These are phyloP conservation scores for Rhododendron molle DNA, from an alignment of 148 eudicot genomes.

Conservation along the genomic window DNA sequence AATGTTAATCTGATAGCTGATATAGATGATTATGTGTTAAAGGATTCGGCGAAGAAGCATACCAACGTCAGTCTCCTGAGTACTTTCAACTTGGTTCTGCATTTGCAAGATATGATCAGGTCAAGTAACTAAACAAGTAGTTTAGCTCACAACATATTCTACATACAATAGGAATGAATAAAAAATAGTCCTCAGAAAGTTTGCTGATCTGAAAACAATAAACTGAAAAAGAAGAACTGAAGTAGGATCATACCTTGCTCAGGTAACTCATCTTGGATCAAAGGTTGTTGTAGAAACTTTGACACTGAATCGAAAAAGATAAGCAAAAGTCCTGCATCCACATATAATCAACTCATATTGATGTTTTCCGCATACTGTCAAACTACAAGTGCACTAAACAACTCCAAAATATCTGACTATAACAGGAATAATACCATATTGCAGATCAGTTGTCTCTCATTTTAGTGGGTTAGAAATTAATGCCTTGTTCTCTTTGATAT, in stretches of 20 bases:
- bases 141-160: background rate
- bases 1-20: background rate
- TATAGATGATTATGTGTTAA: background rate
- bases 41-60: constrained; percentile 2
- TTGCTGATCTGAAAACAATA: background rate
- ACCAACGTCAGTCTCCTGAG: constrained; percentile 51
- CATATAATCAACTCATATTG: background rate
- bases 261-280: constrained; percentile 29
- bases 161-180: background rate
- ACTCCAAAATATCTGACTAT: background rate
- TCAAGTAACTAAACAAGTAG: constrained; percentile 10
- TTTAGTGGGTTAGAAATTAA: background rate
- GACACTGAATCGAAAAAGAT: background rate
- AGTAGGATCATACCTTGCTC: constrained; percentile 23
- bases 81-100: constrained; percentile 38
- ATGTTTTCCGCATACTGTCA: background rate
- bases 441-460: background rate
- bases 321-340: constrained; percentile 23
- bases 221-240: background rate
- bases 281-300: background rate
- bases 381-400: background rate
- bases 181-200: background rate
- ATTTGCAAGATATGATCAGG: constrained; percentile 15
- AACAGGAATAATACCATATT: background rate
- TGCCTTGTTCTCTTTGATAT: no score